Percentiles rank a stretch among this genome's conserved stretches.
Evolutionary conservation across 2,329 filamentous ascomycete genomes (phyloP).

Genomic region (Talaromyces sp.): DNA sequence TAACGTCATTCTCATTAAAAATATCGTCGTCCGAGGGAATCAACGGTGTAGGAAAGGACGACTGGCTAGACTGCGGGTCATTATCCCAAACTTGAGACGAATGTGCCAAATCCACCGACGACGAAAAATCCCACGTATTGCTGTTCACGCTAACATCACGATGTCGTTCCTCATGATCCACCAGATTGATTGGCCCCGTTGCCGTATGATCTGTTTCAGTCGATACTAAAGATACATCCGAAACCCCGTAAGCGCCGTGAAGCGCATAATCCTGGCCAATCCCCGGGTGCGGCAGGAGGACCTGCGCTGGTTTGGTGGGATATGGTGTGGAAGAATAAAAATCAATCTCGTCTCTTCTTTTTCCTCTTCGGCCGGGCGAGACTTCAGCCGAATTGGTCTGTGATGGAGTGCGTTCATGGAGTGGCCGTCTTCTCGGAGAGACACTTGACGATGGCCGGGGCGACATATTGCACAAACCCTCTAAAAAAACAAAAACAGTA

Average conservation of each 20-base stretch:
- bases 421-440: conserved; percentile 40
- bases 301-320: conserved; percentile 48
- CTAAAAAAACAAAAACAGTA: not conserved
- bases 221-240: conserved; percentile 29
- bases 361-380: conserved; percentile 37
- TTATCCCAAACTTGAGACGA: conserved; percentile 40
- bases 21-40: conserved; percentile 17
- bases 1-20: not conserved
- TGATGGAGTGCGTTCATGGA: conserved; percentile 47
- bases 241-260: conserved; percentile 32
- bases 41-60: conserved; percentile 31
- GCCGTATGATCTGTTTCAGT: conserved; percentile 30
- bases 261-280: conserved; percentile 36
- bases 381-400: conserved; percentile 40
- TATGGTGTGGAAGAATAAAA: conserved; percentile 44
- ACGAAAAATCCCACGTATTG: conserved; percentile 37
- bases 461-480: conserved; percentile 14
- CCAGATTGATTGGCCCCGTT: conserved; percentile 23
- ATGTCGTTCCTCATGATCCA: conserved; percentile 22
- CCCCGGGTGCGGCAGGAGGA: conserved; percentile 41
- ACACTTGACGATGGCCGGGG: conserved; percentile 24
- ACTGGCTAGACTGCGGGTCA: conserved; percentile 37
- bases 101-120: conserved; percentile 34
- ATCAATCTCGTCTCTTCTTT: conserved; percentile 36
- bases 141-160: conserved; percentile 16